Evolutionary conservation across 2,329 filamentous ascomycete species (phyloP).

Genomic region (Epichloe elymi): DNA sequence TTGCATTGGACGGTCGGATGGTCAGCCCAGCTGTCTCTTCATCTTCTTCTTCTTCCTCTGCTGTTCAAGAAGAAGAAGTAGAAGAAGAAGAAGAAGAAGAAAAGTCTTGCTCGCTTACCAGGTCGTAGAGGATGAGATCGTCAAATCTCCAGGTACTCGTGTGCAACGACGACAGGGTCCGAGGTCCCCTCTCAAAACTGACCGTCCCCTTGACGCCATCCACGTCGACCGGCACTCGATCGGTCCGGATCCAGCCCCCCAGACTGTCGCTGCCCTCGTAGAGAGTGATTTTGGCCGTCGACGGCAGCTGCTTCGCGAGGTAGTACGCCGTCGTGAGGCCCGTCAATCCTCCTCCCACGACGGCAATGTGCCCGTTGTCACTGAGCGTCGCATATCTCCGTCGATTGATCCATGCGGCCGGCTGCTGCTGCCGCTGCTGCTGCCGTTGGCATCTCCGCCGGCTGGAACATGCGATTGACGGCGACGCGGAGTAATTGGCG

Average conservation of each 20-base stretch:
- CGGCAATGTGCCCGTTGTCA: constrained; percentile 37
- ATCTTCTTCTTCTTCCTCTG: too few species aligned
- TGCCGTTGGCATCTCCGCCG: constrained; percentile 4
- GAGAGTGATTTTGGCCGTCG: constrained; percentile 57
- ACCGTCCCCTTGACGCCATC: constrained; percentile 44
- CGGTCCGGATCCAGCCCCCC: constrained; percentile 75
- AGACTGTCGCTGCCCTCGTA: constrained; percentile 60
- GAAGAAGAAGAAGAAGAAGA: background rate
- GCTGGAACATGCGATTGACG: background rate
- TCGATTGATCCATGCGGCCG: constrained; percentile 3
- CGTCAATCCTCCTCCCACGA: constrained; percentile 73
- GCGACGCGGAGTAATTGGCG: background rate
- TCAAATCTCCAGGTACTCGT: constrained; percentile 32
- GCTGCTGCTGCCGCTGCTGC: background rate
- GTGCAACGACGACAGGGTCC: constrained; percentile 51
- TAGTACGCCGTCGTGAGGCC: constrained; percentile 70
- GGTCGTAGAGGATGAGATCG: constrained; percentile 53
- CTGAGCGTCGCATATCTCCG: constrained; percentile 8
- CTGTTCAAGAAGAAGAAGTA: too few species aligned
- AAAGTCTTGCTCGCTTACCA: constrained; percentile 44
- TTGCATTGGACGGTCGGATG: background rate
- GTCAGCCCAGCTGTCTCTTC: constrained; percentile 4
- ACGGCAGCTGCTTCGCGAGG: constrained; percentile 52
- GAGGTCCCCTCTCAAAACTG: constrained; percentile 72
- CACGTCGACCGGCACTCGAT: constrained; percentile 41